A percentile compares a stretch with the other conserved stretches of the same genome.
phyloP scores from a whole-genome alignment of 2,329 filamentous ascomycete genomes.

The Lasiodiplodia gonubiensis region DNA sequence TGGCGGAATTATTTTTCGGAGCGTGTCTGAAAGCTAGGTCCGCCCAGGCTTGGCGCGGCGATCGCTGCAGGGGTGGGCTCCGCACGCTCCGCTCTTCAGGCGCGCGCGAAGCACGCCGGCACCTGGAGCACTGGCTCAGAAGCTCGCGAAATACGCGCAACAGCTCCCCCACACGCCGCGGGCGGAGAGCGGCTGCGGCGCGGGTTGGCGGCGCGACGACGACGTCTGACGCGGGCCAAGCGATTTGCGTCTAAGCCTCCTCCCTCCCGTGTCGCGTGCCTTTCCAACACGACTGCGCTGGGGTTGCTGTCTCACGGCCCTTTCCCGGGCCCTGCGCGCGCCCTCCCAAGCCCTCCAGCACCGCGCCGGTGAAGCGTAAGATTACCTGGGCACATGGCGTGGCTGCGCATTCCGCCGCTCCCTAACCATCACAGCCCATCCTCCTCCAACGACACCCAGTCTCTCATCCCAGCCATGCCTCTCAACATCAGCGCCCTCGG shows the following conservation, averaged over 20 bases:
- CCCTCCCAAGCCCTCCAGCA: slow-evolving; percentile 4
- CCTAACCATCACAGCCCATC: not conserved
- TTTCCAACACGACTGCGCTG: not conserved
- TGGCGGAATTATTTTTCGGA: slow-evolving; percentile 1
- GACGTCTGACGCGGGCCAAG: slow-evolving; percentile 11
- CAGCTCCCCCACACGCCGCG: too few species aligned
- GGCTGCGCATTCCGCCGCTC: slow-evolving; percentile 3
- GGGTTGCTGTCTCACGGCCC: slow-evolving; percentile 7
- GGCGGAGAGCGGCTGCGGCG: slow-evolving; percentile 5
- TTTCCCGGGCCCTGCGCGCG: not conserved
- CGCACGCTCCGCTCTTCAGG: not conserved
- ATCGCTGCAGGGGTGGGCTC: slow-evolving; percentile 2
- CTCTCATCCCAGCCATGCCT: not conserved
- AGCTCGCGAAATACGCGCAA: not conserved
- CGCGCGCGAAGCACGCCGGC: not conserved
- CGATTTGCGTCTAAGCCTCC: not conserved
- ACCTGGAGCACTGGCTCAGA: not conserved
- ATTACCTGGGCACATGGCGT: slow-evolving; percentile 24
- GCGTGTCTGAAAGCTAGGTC: not conserved
- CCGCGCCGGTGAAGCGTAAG: slow-evolving; percentile 2
- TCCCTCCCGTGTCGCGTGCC: not conserved
- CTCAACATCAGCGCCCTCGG: slow-evolving; percentile 7
- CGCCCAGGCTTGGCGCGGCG: slow-evolving; percentile 17
- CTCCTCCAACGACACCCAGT: not conserved
- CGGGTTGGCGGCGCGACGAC: not conserved